These are phyloP conservation scores for Thraustochytrium striatum DNA, from an alignment of 352 stramenopile genomes.

Conservation along the genomic window DNA sequence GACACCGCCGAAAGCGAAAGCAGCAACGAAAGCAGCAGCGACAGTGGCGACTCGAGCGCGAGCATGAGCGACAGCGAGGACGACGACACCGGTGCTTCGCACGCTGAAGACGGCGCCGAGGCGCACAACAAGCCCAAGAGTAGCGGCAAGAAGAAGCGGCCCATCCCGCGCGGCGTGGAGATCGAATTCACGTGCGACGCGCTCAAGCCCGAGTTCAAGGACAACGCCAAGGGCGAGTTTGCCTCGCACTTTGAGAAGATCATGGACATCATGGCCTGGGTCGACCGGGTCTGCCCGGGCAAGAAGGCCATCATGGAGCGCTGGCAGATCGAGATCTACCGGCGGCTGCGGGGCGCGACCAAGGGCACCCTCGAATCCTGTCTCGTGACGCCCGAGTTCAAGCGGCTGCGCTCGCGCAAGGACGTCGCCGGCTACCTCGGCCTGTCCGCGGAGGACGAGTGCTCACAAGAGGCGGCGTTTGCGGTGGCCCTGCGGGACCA, in stretches of 20 bases:
- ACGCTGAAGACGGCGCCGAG: neutral
- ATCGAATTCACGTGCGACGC: conserved; percentile 21
- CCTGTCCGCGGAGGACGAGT: conserved; percentile 33
- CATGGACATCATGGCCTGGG: neutral
- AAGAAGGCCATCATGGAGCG: neutral
- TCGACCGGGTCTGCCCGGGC: neutral
- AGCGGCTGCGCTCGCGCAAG: conserved; percentile 19
- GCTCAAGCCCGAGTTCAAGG: neutral
- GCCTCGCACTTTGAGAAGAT: conserved; percentile 34
- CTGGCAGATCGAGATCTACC: conserved; percentile 39
- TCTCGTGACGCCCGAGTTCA: conserved; percentile 42
- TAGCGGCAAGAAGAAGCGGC: neutral
- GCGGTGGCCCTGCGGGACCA: no score
- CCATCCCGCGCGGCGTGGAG: neutral
- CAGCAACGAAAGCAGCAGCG: neutral
- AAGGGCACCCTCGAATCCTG: conserved; percentile 30
- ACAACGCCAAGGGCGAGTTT: conserved; percentile 15
- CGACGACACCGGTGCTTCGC: no score
- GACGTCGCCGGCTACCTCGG: conserved; percentile 38
- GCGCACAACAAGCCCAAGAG: neutral
- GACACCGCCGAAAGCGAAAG: neutral
- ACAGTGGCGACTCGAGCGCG: neutral
- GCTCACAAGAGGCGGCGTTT: conserved; percentile 10
- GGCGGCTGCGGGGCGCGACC: conserved; percentile 4
- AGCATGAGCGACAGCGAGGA: neutral